Conservation (phyloP, 1,139 yeast genomes). For the Diutina neorugosa region DNA sequence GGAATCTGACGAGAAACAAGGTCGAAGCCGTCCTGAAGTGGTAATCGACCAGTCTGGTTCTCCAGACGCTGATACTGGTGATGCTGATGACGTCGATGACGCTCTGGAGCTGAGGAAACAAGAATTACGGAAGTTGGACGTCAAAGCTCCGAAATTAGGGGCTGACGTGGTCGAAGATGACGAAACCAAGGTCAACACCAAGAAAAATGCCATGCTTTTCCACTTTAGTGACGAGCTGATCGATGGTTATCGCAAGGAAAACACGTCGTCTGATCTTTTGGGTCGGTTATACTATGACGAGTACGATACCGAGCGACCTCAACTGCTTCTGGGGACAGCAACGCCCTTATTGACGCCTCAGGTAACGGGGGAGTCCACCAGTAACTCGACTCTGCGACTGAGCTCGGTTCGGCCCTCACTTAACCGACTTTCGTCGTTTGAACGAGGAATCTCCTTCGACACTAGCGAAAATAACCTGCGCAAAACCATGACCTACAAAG, state of each 20-base stretch:
- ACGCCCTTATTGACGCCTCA: background rate
- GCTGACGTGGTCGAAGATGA: background rate
- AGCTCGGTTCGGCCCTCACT: background rate
- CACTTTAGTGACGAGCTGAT: constrained; percentile 30
- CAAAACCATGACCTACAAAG: constrained; percentile 38
- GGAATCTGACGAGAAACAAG: background rate
- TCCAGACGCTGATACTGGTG: background rate
- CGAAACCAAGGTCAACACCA: constrained; percentile 28
- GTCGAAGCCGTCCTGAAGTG: background rate
- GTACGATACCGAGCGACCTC: constrained; percentile 11
- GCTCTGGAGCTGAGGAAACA: background rate
- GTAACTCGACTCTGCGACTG: background rate
- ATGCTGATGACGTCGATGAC: background rate
- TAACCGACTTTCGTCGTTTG: background rate
- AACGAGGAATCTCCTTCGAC: constrained; percentile 40
- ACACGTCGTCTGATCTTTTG: constrained; percentile 28
- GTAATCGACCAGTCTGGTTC: background rate
- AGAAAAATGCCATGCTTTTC: constrained; percentile 27
- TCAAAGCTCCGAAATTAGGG: background rate
- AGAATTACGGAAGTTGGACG: background rate
- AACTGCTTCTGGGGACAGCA: background rate
- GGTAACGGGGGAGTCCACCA: background rate
- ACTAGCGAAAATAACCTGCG: constrained; percentile 27
- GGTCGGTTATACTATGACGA: constrained; percentile 36
- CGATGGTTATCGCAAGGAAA: constrained; percentile 28